phyloP scores from a whole-genome alignment of 306 rosid genomes.

The Trifolium fragiferum region DNA sequence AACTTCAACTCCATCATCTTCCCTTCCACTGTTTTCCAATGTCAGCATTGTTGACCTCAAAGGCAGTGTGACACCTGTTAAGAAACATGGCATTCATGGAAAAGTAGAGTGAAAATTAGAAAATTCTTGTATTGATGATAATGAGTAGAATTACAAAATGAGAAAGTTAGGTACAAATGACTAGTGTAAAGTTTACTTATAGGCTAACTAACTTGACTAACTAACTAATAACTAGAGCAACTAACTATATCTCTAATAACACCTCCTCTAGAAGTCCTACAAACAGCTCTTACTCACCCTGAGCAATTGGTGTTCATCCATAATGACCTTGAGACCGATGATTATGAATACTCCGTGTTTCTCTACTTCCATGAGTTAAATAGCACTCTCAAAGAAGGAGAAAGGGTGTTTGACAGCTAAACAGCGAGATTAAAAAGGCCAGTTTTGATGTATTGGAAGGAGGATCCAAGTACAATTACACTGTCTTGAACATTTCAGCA shows the following conservation, averaged over 20 bases:
- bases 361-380: slow-evolving; percentile 76
- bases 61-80: slow-evolving; percentile 19
- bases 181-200: too few relatives aligned
- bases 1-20: slow-evolving; percentile 38
- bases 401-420: slow-evolving; percentile 75
- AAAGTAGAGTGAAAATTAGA: too few relatives aligned
- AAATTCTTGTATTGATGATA: too few relatives aligned
- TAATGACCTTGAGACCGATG: slow-evolving; percentile 46
- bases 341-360: slow-evolving; percentile 55
- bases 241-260: too few relatives aligned
- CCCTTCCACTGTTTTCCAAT: slow-evolving; percentile 3
- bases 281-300: slow-evolving; percentile 65
- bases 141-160: too few relatives aligned
- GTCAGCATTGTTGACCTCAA: slow-evolving; percentile 43
- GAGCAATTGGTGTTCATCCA: slow-evolving; percentile 58
- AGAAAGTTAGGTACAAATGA: too few relatives aligned
- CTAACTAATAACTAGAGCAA: too few relatives aligned
- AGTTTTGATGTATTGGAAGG: slow-evolving; percentile 61
- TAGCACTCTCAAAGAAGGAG: slow-evolving; percentile 47
- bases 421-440: slow-evolving; percentile 41
- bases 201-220: too few relatives aligned
- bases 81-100: too few relatives aligned
- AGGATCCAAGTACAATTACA: slow-evolving; percentile 62
- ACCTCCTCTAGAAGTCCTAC: slow-evolving; percentile 65
- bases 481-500: slow-evolving; percentile 55